Conservation (phyloP, 2,329 filamentous ascomycete genomes). For the Claviceps fusiformis region DNA sequence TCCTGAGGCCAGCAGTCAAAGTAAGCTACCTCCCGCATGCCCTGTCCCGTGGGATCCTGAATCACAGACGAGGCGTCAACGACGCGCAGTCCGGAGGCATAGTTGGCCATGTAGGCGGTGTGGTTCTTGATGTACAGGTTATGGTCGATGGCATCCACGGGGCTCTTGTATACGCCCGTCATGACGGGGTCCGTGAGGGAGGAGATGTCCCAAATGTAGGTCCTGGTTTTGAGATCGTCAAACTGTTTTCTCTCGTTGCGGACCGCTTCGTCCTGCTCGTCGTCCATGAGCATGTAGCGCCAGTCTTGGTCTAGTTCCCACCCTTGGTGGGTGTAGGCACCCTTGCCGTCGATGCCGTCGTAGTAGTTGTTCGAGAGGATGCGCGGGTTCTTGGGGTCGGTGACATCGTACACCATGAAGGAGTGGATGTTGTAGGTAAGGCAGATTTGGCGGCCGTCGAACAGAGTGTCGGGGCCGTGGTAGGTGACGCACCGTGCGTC, state of each 20-base stretch:
- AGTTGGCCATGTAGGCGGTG: conserved; percentile 31
- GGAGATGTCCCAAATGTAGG: conserved; percentile 35
- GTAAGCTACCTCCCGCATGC: conserved; percentile 27
- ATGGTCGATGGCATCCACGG: conserved; percentile 27
- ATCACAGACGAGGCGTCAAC: conserved; percentile 19
- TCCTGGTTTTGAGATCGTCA: conserved; percentile 21
- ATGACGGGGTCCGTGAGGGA: conserved; percentile 24
- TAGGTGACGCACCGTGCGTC: conserved; percentile 40
- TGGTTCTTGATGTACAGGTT: conserved; percentile 31
- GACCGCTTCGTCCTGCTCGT: conserved; percentile 38
- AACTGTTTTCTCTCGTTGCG: conserved; percentile 17
- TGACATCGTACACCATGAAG: conserved; percentile 30
- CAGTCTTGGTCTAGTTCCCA: conserved; percentile 31
- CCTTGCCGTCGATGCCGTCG: conserved; percentile 23
- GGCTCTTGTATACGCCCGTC: conserved; percentile 26
- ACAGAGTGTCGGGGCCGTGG: conserved; percentile 29
- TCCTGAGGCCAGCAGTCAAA: conserved; percentile 36
- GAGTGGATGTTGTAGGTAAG: conserved; percentile 38
- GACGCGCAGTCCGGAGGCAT: conserved; percentile 30
- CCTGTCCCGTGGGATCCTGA: conserved; percentile 23
- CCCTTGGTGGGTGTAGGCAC: conserved; percentile 42
- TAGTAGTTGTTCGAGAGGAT: conserved; percentile 39
- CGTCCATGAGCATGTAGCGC: conserved; percentile 33
- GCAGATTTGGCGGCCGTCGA: conserved; percentile 32
- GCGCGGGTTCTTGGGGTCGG: conserved; percentile 27